Evolutionary conservation across 768 basidiomycete genomes (phyloP), one percentile per base, ranked within the genome.

Genomic region (Trametes cingulata): DNA sequence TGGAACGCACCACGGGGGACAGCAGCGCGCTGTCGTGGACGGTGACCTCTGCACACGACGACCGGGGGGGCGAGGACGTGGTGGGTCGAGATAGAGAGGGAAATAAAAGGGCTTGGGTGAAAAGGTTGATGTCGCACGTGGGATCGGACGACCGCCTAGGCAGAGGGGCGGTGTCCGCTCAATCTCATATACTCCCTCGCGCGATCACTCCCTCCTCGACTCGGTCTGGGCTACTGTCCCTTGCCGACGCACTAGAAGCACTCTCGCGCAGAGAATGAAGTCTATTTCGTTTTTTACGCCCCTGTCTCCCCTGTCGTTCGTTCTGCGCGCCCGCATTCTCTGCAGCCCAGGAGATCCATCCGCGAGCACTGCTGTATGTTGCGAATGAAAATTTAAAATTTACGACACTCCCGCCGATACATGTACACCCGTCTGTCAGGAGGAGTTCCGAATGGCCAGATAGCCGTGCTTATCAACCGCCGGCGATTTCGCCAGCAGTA

Each of bases 51-150:
- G 29, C 36, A 50, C 51, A 49, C 56, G 46, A 58, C 56, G 56
- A n/a, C 56, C 55, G 45, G 39, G 39, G 50, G 40, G 35, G 45
- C 46, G 48, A 35, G 35, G 59, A n/a, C 48, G 40, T 37, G 47
- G 48, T 42, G 61, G 52, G 41, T 33, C 53, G 52, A 63, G 52
- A 55, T 20, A 51, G 52, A 13, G 56, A 22, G 47, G 20, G 33
- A 48, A 57, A 49, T 36, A 62, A 62, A 50, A 37, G 50, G 19
- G 25, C 24, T 47, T 9, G 48, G 48, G 7, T n/a, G 43, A 52
- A 50, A 49, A 50, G 56, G 60, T 61, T 61, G 40, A 54, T 27
- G 41, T 61, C 60, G 54, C 60, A 61, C 60, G 60, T 55, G 60
- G 56, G 56, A 57, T 39, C 35, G 46, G 17, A 46, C 45, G 43